Base-by-base conservation (phyloP, 805 yeast species). In the Nadsonia fulvescens region DNA sequence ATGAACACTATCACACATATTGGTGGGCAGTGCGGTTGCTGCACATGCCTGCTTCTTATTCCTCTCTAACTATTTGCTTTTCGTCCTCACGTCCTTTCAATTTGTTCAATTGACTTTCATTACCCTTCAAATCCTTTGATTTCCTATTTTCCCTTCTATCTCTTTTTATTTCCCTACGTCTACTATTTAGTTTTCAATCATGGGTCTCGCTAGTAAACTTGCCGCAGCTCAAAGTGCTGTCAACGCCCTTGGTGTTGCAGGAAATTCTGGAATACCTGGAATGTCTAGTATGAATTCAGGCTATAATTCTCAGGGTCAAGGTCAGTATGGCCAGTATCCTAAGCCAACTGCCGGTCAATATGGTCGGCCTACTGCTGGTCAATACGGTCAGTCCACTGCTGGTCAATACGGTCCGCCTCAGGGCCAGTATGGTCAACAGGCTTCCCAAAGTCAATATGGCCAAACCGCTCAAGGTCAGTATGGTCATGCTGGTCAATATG, bases 131-230 rank as follows among this genome's bases (percentile, higher is more conserved):
- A n/a, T n/a, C n/a, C n/a, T n/a, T n/a, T n/a, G n/a, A n/a, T n/a
- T n/a, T n/a, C n/a, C n/a, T n/a, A n/a, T n/a, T n/a, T n/a, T n/a
- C n/a, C n/a, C n/a, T n/a, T n/a, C n/a, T n/a, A n/a, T n/a, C n/a
- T n/a, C n/a, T n/a, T n/a, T n/a, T n/a, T n/a, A n/a, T n/a, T n/a
- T n/a, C n/a, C n/a, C n/a, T n/a, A n/a, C n/a, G n/a, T n/a, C n/a
- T n/a, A n/a, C n/a, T n/a, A n/a, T n/a, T n/a, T n/a, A n/a, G n/a
- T n/a, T n/a, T n/a, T n/a, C n/a, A n/a, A n/a, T n/a, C n/a, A 42
- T 43, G 47, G 47, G 47, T 20, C 36, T 43, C 14, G 47, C 47
- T 6, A 38, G 44, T 23, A 43, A 43, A 34, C 29, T 43, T 15
- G 35, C 33, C 7, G 37, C 44, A 15, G 31, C 37, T 15, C 31